Conservation (phyloP, 805 yeast genomes). For the Starmerella floricola region DNA sequence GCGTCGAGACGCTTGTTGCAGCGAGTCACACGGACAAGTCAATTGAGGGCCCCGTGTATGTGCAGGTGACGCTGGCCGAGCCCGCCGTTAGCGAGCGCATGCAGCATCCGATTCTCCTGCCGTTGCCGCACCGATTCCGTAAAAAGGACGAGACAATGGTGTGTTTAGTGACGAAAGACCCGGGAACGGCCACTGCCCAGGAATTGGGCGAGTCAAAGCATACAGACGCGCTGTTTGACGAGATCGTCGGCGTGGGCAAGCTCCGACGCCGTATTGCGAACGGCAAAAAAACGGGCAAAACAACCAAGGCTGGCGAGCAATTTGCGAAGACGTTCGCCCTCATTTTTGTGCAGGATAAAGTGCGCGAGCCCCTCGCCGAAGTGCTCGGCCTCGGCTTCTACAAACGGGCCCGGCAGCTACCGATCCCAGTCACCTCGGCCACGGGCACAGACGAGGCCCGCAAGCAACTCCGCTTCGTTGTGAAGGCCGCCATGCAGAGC, state of each 20-base stretch:
- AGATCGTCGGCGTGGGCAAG: constrained; percentile 24
- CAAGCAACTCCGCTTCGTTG: constrained; percentile 7
- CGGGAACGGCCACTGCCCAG: constrained; percentile 8
- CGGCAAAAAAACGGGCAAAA: constrained; percentile 12
- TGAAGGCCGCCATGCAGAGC: constrained; percentile 6
- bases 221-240: constrained; percentile 20
- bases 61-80: constrained; percentile 14
- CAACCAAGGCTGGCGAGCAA: constrained; percentile 18
- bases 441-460: constrained; percentile 2
- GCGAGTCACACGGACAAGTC: constrained; percentile 15
- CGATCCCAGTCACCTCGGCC: constrained; percentile 15
- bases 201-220: constrained; percentile 3
- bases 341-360: constrained; percentile 22
- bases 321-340: constrained; percentile 19
- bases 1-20: constrained; percentile 14
- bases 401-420: constrained; percentile 19
- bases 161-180: constrained; percentile 24
- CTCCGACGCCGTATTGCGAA: constrained; percentile 21
- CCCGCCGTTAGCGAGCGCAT: constrained; percentile 14
- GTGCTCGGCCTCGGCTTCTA: constrained; percentile 20
- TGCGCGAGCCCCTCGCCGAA: constrained; percentile 19
- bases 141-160: constrained; percentile 17
- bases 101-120: constrained; percentile 18
- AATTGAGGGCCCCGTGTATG: constrained; percentile 19
- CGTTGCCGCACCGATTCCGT: constrained; percentile 20